Base-by-base conservation (phyloP, 495 filamentous ascomycete genomes). In the Durotheca rogersii region DNA sequence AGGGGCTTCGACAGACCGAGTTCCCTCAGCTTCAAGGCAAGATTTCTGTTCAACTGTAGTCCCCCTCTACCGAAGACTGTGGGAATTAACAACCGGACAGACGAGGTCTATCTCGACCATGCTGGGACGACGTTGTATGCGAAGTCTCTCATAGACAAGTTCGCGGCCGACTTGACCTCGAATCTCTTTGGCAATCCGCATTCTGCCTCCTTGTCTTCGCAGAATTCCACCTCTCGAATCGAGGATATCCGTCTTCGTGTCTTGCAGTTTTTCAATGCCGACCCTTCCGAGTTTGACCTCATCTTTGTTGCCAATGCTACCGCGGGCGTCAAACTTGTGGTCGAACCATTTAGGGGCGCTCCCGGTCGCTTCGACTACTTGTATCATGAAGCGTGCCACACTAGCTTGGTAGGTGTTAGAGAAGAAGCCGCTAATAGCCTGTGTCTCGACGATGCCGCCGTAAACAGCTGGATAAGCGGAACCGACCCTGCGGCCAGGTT, bases 251-350 rank as follows among this genome's bases (percentile, higher is more conserved):
- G 92, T 25, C 70, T 89, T 4, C 75, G 82, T 7, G 76, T 86
- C 9, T 75, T 96, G 11, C 76, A 74, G 6, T 89, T 94, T 65
- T 93, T 95, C 70, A 84, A 89, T 36, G 92, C 91, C 2, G 81
- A 89, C 55, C 89, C 90, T 1, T 80, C 81, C 18, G 77, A 86
- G 7, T 97, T 91, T 60, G 92, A 96, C 58, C 65, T 97, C 6
- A 81, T 96, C 12, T 97, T 96, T 65, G 89, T 93, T 55, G 83
- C 89, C 10, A 97, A 96, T 62, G 87, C 92, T 35, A 96, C 92
- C 0, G 91, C 91, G 1, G 92, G 82, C 1, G 87, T 95, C 44
- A 96, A 96, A 67, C 67, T 96, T 3, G 86, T 96, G 0, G 73
- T 77, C 15, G 92, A 96, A 40, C 81, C 80, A 4, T 77, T 96